phyloP scores from a whole-genome alignment of 78 protist genomes.

The Goniomonas avonlea region DNA sequence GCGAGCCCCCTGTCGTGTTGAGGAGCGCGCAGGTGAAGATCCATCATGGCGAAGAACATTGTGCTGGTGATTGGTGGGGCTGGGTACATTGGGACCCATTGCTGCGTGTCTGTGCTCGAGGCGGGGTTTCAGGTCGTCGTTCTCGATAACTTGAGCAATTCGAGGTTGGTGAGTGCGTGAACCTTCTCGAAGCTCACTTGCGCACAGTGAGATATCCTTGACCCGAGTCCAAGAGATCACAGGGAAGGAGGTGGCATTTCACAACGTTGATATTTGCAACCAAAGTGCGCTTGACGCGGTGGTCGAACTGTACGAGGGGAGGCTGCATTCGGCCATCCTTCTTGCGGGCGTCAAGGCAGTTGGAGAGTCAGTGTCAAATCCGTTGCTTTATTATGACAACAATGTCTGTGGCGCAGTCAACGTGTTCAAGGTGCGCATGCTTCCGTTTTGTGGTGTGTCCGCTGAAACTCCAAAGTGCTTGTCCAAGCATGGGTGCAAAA shows the following conservation, averaged over 20 bases:
- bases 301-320: slow-evolving; percentile 21
- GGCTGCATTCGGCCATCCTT: slow-evolving; percentile 63
- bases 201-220: not conserved
- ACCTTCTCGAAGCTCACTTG: no score
- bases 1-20: no score
- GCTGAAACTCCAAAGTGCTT: slow-evolving; percentile 1
- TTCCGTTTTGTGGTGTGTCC: not conserved
- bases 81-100: slow-evolving; percentile 96
- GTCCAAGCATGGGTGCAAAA: not conserved
- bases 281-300: slow-evolving; percentile 40
- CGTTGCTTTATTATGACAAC: slow-evolving; percentile 85
- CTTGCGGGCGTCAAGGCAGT: slow-evolving; percentile 91
- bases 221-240: slow-evolving; percentile 7
- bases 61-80: slow-evolving; percentile 72
- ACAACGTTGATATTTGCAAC: slow-evolving; percentile 46
- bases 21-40: no score
- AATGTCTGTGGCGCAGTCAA: slow-evolving; percentile 56
- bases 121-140: slow-evolving; percentile 75
- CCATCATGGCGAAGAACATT: not conserved
- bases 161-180: no score
- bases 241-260: not conserved
- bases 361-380: slow-evolving; percentile 78
- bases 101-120: slow-evolving; percentile 58
- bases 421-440: slow-evolving; percentile 13
- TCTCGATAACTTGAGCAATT: slow-evolving; percentile 68